These are phyloP conservation scores for Annona squamosa DNA, from an alignment of 164 flowering plant genomes.

Conservation along the genomic window DNA sequence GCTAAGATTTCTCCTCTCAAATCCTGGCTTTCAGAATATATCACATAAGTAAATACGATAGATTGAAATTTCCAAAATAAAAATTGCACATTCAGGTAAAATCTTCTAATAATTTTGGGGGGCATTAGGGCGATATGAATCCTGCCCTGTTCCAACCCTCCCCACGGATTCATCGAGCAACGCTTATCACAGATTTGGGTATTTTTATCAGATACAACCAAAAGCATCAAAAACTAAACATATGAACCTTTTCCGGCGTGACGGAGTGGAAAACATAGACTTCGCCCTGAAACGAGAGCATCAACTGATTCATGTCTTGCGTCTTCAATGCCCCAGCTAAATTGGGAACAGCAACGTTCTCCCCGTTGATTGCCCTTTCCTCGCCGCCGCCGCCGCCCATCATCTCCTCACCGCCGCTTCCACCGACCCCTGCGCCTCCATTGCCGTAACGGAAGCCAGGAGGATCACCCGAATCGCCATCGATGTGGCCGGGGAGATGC, in stretches of 20 bases:
- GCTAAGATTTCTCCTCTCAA: too few species aligned
- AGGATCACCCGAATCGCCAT: background rate
- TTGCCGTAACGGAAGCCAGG: background rate
- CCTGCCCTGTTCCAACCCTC: too few species aligned
- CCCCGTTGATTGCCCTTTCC: background rate
- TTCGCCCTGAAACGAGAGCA: constrained; percentile 24
- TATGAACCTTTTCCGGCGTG: constrained; percentile 21
- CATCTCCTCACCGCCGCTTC: background rate
- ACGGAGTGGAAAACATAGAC: constrained; percentile 26
- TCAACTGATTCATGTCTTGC: constrained; percentile 15
- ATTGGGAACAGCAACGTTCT: background rate
- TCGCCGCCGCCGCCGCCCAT: background rate
- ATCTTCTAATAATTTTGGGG: too few species aligned
- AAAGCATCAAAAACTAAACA: background rate
- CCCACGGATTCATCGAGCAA: too few species aligned
- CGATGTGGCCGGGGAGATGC: background rate
- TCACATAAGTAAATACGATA: too few species aligned
- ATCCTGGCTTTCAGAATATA: too few species aligned
- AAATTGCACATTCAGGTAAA: too few species aligned
- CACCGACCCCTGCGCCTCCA: background rate
- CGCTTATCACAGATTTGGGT: too few species aligned
- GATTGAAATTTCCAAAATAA: too few species aligned
- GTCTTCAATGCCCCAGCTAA: background rate
- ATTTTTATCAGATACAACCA: background rate
- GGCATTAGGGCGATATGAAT: too few species aligned